A percentile compares a stretch with the other conserved stretches of the same genome.
Evolutionary conservation across 2,329 filamentous ascomycete genomes (phyloP).

Genomic region (Cytospora mali): DNA sequence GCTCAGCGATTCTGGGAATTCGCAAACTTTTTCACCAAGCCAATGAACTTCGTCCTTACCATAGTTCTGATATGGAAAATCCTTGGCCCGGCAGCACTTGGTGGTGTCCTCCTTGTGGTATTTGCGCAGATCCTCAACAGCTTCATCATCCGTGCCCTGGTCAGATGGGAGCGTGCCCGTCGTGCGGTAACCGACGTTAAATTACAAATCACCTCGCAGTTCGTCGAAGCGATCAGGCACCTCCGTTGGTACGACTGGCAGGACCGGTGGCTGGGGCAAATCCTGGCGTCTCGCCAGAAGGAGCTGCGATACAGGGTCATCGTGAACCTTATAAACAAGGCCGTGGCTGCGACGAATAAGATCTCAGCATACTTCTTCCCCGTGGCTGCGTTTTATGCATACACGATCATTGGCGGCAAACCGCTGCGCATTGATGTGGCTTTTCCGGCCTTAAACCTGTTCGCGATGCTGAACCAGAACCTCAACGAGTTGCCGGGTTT

Average conservation of each 20-base stretch:
- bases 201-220: constrained; percentile 79
- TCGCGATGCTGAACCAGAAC: constrained; percentile 72
- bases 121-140: constrained; percentile 71
- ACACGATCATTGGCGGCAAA: constrained; percentile 70
- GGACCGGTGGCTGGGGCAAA: constrained; percentile 69
- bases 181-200: constrained; percentile 75
- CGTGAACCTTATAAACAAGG: constrained; percentile 62
- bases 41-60: constrained; percentile 74
- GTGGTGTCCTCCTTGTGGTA: constrained; percentile 71
- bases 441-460: constrained; percentile 83
- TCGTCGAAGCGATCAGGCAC: constrained; percentile 83
- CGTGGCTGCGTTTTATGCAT: constrained; percentile 79
- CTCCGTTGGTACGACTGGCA: constrained; percentile 85
- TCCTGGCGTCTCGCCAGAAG: constrained; percentile 67
- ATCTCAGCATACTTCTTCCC: constrained; percentile 76
- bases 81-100: constrained; percentile 76
- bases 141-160: constrained; percentile 64
- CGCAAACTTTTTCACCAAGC: constrained; percentile 72
- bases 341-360: constrained; percentile 70
- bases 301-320: constrained; percentile 69
- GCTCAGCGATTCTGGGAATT: constrained; percentile 89
- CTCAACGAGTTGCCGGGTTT: constrained; percentile 75
- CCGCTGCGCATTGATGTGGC: constrained; percentile 78
- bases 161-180: constrained; percentile 71
- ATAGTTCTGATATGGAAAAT: constrained; percentile 75